Evolutionary conservation across 108 stramenopile genomes (phyloP).

Genomic region (Skeletonema menzelii): DNA sequence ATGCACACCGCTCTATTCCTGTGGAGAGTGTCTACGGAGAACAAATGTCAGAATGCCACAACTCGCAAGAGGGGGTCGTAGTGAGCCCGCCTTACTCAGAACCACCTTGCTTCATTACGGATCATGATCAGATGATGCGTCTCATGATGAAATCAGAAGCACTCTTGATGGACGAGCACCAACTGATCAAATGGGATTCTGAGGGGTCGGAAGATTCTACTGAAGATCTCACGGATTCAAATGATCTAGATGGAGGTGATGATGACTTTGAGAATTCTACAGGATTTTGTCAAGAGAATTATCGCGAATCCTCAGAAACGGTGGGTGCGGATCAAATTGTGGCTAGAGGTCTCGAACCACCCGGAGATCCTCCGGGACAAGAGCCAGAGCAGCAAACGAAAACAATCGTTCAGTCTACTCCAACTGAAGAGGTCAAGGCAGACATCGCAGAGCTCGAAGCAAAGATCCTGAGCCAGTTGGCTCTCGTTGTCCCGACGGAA

Average conservation of each 20-base stretch:
- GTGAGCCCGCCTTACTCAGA: not conserved
- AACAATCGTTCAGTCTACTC: not conserved
- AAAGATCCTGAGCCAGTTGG: not conserved
- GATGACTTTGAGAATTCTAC: not conserved
- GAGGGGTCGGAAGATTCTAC: not conserved
- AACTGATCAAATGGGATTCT: conserved; percentile 1
- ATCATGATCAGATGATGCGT: not conserved
- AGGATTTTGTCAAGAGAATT: not conserved
- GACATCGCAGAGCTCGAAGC: not conserved
- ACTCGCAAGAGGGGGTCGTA: not conserved
- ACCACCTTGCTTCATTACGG: not conserved
- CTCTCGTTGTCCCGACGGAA: not conserved
- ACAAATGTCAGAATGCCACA: not conserved
- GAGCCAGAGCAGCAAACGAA: not conserved
- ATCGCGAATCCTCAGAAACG: not conserved
- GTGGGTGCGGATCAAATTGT: not conserved
- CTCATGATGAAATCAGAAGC: not conserved
- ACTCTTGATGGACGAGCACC: not conserved
- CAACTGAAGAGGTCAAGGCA: not conserved
- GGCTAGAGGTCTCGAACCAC: not conserved
- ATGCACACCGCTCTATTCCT: not conserved
- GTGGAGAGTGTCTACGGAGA: not conserved
- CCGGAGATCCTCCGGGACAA: not conserved
- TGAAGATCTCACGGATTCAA: not conserved
- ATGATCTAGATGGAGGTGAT: not conserved